A percentile compares a stretch with the other conserved stretches of the same genome.
Conservation (phyloP, 495 filamentous ascomycete species). For the Neohortaea acidophila region DNA sequence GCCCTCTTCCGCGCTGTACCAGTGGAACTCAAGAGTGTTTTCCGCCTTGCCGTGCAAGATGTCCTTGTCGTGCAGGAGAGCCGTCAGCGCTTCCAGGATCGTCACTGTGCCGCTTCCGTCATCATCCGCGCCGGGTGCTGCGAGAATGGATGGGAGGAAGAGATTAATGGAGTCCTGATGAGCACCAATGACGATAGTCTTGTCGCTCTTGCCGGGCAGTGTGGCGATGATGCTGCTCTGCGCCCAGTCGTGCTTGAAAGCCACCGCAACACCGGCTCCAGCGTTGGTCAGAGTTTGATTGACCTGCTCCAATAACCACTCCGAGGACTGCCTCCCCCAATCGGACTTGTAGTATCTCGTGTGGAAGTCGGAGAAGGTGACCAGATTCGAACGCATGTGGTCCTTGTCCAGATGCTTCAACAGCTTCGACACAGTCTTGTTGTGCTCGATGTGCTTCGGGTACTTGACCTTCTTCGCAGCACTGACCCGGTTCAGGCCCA, state of each 20-base stretch:
- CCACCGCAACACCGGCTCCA: slow-evolving; percentile 56
- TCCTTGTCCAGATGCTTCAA: slow-evolving; percentile 52
- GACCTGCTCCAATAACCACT: slow-evolving; percentile 74
- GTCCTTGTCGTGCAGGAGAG: slow-evolving; percentile 38
- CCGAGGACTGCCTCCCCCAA: slow-evolving; percentile 71
- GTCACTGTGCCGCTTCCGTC: slow-evolving; percentile 65
- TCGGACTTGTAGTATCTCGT: slow-evolving; percentile 84
- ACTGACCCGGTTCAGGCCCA: slow-evolving; percentile 21
- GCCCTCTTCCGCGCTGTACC: slow-evolving; percentile 86
- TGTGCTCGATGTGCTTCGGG: slow-evolving; percentile 50
- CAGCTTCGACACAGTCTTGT: slow-evolving; percentile 51
- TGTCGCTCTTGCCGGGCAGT: slow-evolving; percentile 72
- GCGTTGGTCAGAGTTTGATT: slow-evolving; percentile 50
- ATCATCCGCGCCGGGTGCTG: slow-evolving; percentile 61
- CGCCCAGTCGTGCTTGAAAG: slow-evolving; percentile 73
- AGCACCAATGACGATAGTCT: slow-evolving; percentile 64
- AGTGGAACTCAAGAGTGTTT: slow-evolving; percentile 92
- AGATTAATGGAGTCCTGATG: slow-evolving; percentile 84
- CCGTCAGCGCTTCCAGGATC: slow-evolving; percentile 56
- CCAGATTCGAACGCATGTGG: slow-evolving; percentile 63
- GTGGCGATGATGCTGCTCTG: slow-evolving; percentile 87
- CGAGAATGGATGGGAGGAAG: slow-evolving; percentile 68
- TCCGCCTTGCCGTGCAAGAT: slow-evolving; percentile 39
- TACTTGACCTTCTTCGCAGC: slow-evolving; percentile 38
- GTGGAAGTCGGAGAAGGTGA: slow-evolving; percentile 64